A percentile compares a stretch with the other conserved stretches of the same genome.
These are phyloP conservation scores for Teunomyces pallodes DNA, from an alignment of 805 yeast genomes.

Conservation along the genomic window DNA sequence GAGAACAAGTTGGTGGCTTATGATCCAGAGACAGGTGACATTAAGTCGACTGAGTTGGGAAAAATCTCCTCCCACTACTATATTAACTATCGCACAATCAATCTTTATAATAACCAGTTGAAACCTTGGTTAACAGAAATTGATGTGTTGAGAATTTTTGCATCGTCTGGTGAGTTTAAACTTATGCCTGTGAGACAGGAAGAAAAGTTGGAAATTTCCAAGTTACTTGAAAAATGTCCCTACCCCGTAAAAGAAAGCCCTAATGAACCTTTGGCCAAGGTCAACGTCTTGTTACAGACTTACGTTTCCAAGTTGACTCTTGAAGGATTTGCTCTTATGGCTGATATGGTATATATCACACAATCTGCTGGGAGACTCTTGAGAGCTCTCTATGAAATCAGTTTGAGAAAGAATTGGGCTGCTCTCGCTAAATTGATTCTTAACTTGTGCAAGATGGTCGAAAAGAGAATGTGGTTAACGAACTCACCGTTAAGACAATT, in stretches of 20 bases:
- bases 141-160: slow-evolving; percentile 74
- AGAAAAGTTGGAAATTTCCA: slow-evolving; percentile 71
- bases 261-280: slow-evolving; percentile 72
- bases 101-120: slow-evolving; percentile 58
- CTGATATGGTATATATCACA: slow-evolving; percentile 90
- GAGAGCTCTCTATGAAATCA: slow-evolving; percentile 81
- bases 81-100: slow-evolving; percentile 72
- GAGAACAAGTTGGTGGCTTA: slow-evolving; percentile 60
- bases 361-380: slow-evolving; percentile 90
- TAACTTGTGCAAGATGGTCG: slow-evolving; percentile 76
- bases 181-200: slow-evolving; percentile 83
- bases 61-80: slow-evolving; percentile 84
- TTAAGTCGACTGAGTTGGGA: slow-evolving; percentile 62
- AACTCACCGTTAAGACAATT: slow-evolving; percentile 87
- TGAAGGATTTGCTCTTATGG: slow-evolving; percentile 86
- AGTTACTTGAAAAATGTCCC: slow-evolving; percentile 72
- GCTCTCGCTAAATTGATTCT: slow-evolving; percentile 53
- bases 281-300: slow-evolving; percentile 77
- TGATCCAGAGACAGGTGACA: slow-evolving; percentile 43
- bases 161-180: slow-evolving; percentile 82
- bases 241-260: slow-evolving; percentile 77
- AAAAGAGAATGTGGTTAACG: slow-evolving; percentile 77
- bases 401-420: slow-evolving; percentile 71
- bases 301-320: slow-evolving; percentile 74
- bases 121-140: slow-evolving; percentile 64